Percentiles rank a stretch among this genome's conserved stretches.
Conservation (phyloP, 2,329 filamentous ascomycete species). For the Aspergillus awamori region DNA sequence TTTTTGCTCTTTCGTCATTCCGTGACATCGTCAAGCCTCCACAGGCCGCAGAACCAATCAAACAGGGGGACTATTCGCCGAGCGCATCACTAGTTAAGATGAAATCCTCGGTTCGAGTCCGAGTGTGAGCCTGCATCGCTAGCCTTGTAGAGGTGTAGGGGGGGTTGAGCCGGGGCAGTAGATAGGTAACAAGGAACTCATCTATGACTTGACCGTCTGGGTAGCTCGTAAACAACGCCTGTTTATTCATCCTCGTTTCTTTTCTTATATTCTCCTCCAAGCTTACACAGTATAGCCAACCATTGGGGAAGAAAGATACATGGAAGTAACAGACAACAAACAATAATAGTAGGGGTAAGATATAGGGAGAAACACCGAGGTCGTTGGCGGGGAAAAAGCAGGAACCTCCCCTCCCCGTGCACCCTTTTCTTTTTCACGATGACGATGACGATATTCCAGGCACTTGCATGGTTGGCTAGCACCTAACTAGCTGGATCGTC, state of each 20-base stretch:
- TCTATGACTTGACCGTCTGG: background rate
- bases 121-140: background rate
- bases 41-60: too few species aligned
- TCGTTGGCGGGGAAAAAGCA: constrained; percentile 6
- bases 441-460: constrained; percentile 1
- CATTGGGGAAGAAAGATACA: background rate
- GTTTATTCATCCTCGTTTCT: background rate
- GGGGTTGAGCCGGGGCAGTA: background rate
- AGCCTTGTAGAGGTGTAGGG: background rate
- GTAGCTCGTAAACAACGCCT: background rate
- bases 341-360: background rate
- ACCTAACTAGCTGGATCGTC: background rate
- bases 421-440: background rate
- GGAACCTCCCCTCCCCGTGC: constrained; percentile 1
- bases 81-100: background rate
- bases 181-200: background rate
- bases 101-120: background rate
- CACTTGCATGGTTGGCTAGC: background rate
- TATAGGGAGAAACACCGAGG: background rate
- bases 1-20: background rate
- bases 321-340: too few species aligned
- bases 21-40: background rate
- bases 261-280: too few species aligned
- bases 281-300: background rate
- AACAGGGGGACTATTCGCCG: background rate